A percentile compares a stretch with the other conserved stretches of the same genome.
Evolutionary conservation across 805 yeast genomes (phyloP).

Genomic region (Metschnikowia proteae): DNA sequence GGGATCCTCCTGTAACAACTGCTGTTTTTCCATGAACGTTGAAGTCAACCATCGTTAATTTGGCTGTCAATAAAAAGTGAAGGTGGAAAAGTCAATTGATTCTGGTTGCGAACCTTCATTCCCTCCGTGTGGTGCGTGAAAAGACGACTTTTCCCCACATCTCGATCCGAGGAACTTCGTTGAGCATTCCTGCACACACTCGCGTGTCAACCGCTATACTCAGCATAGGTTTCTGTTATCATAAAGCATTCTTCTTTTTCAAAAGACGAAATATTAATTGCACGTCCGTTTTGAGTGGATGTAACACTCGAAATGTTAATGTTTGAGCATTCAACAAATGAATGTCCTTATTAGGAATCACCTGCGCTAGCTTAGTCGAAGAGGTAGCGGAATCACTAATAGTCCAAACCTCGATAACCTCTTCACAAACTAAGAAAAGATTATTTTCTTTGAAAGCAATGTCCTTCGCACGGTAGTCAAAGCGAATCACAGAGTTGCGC

Average conservation of each 20-base stretch:
- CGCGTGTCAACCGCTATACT: background rate
- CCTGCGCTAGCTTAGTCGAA: slow-evolving; percentile 54
- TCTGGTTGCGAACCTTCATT: background rate
- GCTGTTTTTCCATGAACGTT: slow-evolving; percentile 61
- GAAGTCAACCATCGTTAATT: slow-evolving; percentile 36
- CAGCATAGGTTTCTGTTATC: background rate
- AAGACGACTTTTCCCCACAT: background rate
- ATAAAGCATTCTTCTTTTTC: background rate
- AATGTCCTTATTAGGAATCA: slow-evolving; percentile 68
- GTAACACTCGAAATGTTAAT: slow-evolving; percentile 47
- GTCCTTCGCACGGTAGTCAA: slow-evolving; percentile 38
- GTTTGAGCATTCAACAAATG: slow-evolving; percentile 22
- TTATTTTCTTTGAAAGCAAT: slow-evolving; percentile 33
- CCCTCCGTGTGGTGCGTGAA: background rate
- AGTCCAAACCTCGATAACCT: slow-evolving; percentile 66
- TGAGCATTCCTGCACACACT: background rate
- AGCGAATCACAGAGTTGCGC: slow-evolving; percentile 40
- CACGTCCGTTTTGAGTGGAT: slow-evolving; percentile 59
- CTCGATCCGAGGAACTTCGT: slow-evolving; percentile 1
- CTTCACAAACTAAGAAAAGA: slow-evolving; percentile 52
- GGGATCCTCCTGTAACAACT: slow-evolving; percentile 68
- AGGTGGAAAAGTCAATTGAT: background rate
- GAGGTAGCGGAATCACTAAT: slow-evolving; percentile 45
- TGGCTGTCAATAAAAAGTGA: background rate
- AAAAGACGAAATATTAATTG: slow-evolving; percentile 47